phyloP scores from a whole-genome alignment of 805 yeast genomes.

The Candida lessepsii region DNA sequence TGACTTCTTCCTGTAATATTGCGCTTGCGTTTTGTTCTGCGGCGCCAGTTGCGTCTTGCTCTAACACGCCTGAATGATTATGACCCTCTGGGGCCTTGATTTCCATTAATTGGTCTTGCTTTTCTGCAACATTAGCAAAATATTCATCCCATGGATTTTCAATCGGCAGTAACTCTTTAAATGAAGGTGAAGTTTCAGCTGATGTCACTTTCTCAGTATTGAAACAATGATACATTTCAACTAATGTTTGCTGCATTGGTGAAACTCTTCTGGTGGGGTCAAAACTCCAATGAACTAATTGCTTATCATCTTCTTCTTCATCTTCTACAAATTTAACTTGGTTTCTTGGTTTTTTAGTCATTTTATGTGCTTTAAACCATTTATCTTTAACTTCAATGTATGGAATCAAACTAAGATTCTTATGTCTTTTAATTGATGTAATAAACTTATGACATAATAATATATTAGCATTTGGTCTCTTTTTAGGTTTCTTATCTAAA shows the following conservation, averaged over 20 bases:
- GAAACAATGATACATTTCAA: background rate
- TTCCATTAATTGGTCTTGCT: background rate
- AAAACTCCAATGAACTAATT: conserved; percentile 16
- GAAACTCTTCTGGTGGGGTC: conserved; percentile 11
- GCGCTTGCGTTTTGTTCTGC: too few relatives aligned
- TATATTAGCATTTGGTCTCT: conserved; percentile 60
- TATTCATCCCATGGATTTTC: conserved; percentile 6
- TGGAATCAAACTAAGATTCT: conserved; percentile 23
- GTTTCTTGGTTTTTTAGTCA: conserved; percentile 9
- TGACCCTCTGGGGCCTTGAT: background rate
- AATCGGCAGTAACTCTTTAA: background rate
- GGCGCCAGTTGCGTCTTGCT: too few relatives aligned
- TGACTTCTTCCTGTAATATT: too few relatives aligned
- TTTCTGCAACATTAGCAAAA: background rate
- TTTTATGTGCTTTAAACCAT: conserved; percentile 27
- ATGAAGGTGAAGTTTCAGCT: background rate
- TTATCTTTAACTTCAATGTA: conserved; percentile 43
- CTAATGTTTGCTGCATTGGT: conserved; percentile 17
- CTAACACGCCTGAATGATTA: background rate
- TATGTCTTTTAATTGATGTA: conserved; percentile 29
- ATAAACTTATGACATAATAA: conserved; percentile 58
- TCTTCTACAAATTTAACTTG: conserved; percentile 2
- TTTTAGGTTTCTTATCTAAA: conserved; percentile 60
- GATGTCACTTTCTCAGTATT: background rate
- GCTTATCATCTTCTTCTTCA: conserved; percentile 6